These are phyloP conservation scores for Ophiostoma ulmi DNA, from an alignment of 2,329 filamentous ascomycete species.

Conservation along the genomic window DNA sequence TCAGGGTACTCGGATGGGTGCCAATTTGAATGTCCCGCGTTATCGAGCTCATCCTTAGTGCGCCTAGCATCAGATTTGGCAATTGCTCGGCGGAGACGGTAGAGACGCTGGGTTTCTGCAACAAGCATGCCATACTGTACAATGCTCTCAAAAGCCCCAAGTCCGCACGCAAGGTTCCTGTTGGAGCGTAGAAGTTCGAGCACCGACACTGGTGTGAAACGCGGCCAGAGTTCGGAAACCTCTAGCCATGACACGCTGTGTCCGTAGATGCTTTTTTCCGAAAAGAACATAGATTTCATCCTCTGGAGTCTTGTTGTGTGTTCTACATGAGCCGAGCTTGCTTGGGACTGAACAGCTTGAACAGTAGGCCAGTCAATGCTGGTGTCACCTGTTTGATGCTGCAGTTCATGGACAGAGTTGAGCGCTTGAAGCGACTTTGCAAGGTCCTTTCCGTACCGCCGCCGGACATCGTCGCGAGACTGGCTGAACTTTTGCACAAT, in stretches of 20 bases:
- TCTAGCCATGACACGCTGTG: conserved; percentile 38
- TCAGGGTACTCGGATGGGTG: conserved; percentile 49
- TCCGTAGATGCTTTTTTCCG: not conserved
- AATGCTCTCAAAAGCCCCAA: conserved; percentile 38
- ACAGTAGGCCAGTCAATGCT: not conserved
- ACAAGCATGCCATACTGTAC: conserved; percentile 42
- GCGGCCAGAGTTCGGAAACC: conserved; percentile 43
- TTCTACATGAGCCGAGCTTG: not conserved
- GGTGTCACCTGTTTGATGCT: not conserved
- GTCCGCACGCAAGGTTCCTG: conserved; percentile 31
- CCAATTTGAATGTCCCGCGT: conserved; percentile 54
- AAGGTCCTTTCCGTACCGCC: not conserved
- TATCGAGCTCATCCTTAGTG: conserved; percentile 41
- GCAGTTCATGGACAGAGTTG: not conserved
- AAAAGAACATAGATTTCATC: not conserved
- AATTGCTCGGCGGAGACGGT: conserved; percentile 39
- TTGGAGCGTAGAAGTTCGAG: conserved; percentile 45
- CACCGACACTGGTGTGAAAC: conserved; percentile 39
- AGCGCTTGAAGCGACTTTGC: not conserved
- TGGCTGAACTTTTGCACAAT: not conserved
- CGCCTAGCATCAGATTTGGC: conserved; percentile 30
- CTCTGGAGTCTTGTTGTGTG: not conserved
- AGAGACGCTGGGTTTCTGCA: conserved; percentile 42
- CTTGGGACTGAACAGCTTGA: not conserved
- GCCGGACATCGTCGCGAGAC: not conserved